Percentiles rank a stretch among this genome's conserved stretches.
Conservation (phyloP, 129 eudicot species). For the Tanacetum coccineum region DNA sequence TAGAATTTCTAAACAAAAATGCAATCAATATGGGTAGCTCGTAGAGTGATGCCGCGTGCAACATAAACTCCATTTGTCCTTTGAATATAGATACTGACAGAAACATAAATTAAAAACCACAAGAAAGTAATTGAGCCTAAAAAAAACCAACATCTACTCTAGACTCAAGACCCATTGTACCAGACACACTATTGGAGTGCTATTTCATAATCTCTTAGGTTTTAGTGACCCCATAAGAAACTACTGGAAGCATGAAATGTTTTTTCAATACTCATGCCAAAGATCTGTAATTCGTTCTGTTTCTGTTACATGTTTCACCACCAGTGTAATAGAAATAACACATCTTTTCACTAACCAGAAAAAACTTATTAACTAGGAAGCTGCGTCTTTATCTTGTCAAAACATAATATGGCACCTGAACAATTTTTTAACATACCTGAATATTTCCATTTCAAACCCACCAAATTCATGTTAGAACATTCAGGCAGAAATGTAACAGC, state of each 20-base stretch:
- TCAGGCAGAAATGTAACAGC: background rate
- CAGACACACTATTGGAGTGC: background rate
- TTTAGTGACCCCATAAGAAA: background rate
- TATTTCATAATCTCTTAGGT: background rate
- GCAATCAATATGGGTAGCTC: no score
- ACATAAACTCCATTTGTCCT: no score
- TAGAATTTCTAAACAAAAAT: no score
- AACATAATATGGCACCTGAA: conserved; percentile 4
- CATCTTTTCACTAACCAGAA: background rate
- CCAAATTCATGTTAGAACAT: background rate
- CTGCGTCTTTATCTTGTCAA: background rate
- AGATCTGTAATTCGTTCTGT: background rate
- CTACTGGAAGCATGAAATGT: background rate
- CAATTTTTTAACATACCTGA: background rate
- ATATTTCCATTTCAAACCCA: background rate
- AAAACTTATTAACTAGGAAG: background rate
- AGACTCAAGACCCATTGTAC: conserved; percentile 1
- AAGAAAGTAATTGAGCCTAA: background rate
- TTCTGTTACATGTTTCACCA: conserved; percentile 1
- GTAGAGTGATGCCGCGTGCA: no score
- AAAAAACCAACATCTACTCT: conserved; percentile 10
- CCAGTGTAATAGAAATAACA: background rate
- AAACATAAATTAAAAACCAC: no score
- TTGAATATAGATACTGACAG: no score
- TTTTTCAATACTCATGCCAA: background rate